A percentile compares a stretch with the other conserved stretches of the same genome.
phyloP scores from a whole-genome alignment of 106 monocot genomes.

The Platanthera zijinensis region DNA sequence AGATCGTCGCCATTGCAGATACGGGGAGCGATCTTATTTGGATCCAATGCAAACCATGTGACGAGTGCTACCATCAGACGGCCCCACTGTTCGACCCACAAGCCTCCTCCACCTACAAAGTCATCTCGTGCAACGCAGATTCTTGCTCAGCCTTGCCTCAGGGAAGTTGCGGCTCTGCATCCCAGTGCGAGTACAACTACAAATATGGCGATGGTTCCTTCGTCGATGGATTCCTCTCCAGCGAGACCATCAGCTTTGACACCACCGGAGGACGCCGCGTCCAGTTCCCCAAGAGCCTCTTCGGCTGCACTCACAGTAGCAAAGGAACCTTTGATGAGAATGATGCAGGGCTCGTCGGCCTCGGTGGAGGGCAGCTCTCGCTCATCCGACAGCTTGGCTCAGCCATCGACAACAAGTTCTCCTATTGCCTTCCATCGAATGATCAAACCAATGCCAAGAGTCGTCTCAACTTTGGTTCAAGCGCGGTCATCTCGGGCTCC shows the following conservation, averaged over 20 bases:
- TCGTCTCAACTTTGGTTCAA: constrained; percentile 23
- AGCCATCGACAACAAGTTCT: constrained; percentile 26
- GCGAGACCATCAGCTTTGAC: constrained; percentile 31
- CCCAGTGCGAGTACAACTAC: not conserved
- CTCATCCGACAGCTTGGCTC: too few species aligned
- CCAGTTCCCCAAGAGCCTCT: too few species aligned
- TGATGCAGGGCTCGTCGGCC: too few species aligned
- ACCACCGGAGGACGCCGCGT: not conserved
- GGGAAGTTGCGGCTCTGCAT: not conserved
- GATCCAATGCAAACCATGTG: constrained; percentile 9
- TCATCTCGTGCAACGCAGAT: not conserved
- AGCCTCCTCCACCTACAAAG: constrained; percentile 8
- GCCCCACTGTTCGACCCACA: constrained; percentile 7
- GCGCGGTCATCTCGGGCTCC: not conserved
- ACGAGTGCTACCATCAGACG: constrained; percentile 1
- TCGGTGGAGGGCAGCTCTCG: too few species aligned
- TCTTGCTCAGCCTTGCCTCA: not conserved
- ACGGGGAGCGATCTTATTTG: constrained; percentile 18
- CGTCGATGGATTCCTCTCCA: constrained; percentile 23
- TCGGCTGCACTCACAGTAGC: too few species aligned
- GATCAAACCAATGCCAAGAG: constrained; percentile 4
- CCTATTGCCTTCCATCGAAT: constrained; percentile 30
- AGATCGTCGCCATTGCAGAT: too few species aligned
- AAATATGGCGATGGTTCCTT: constrained; percentile 24
- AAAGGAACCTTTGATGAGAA: too few species aligned